These are phyloP conservation scores for Amniculicola lignicola DNA, from an alignment of 495 filamentous ascomycete species.

Conservation along the genomic window DNA sequence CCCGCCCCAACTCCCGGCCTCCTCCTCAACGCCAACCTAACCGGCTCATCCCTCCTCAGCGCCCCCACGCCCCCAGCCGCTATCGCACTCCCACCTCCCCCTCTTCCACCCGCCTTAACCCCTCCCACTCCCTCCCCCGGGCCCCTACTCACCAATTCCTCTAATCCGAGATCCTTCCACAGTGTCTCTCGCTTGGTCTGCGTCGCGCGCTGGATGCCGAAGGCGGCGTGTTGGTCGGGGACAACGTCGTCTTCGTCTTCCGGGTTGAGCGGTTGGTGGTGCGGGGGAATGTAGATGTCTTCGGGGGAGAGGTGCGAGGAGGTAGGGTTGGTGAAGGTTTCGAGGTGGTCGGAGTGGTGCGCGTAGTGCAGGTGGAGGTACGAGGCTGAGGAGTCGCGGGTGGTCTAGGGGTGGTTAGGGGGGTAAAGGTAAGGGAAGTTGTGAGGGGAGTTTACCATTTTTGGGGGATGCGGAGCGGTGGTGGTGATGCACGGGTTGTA, in stretches of 20 bases:
- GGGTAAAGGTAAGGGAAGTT: background rate
- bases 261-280: conserved; percentile 89
- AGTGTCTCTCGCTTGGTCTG: conserved; percentile 61
- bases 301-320: conserved; percentile 38
- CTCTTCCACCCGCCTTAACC: conserved; percentile 2
- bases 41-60: conserved; percentile 17
- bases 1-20: conserved; percentile 5
- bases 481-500: background rate
- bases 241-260: conserved; percentile 98
- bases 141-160: conserved; percentile 63
- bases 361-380: conserved; percentile 82
- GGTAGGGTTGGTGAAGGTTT: conserved; percentile 50
- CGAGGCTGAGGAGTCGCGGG: conserved; percentile 84
- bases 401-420: conserved; percentile 34
- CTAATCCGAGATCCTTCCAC: conserved; percentile 84
- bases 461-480: background rate
- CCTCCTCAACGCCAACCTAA: conserved; percentile 23
- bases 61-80: conserved; percentile 1
- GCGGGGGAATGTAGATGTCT: conserved; percentile 84
- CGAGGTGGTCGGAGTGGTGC: conserved; percentile 83
- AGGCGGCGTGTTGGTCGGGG: conserved; percentile 94
- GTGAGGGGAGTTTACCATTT: background rate
- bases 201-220: conserved; percentile 87
- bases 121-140: conserved; percentile 36
- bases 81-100: background rate